A percentile compares a stretch with the other conserved stretches of the same genome.
Conservation (phyloP, 2,329 filamentous ascomycete genomes). For the Lithohypha guttulata region DNA sequence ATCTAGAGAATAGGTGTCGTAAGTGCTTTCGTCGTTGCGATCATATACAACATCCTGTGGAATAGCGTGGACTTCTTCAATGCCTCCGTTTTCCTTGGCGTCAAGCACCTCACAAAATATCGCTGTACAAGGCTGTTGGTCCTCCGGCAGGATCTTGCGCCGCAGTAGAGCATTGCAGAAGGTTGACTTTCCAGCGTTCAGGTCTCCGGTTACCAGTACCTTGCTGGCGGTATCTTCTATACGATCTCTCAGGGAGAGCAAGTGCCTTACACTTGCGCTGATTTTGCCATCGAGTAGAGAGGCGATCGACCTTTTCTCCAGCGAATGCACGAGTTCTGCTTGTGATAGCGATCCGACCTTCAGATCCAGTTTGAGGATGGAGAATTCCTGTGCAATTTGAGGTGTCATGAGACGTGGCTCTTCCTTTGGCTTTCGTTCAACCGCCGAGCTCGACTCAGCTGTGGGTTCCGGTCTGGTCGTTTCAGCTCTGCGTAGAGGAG, state of each 20-base stretch:
- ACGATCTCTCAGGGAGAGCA: slow-evolving; percentile 74
- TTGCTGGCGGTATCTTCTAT: slow-evolving; percentile 98
- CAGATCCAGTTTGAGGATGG: slow-evolving; percentile 84
- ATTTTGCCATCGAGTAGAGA: slow-evolving; percentile 89
- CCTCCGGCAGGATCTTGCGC: slow-evolving; percentile 85
- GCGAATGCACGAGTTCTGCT: slow-evolving; percentile 80
- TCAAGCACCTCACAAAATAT: slow-evolving; percentile 98
- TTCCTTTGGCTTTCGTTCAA: slow-evolving; percentile 48
- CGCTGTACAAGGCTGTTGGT: slow-evolving; percentile 94
- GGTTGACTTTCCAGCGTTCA: slow-evolving; percentile 96
- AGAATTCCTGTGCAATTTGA: slow-evolving; percentile 92
- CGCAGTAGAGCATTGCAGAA: slow-evolving; percentile 96
- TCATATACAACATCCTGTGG: slow-evolving; percentile 72
- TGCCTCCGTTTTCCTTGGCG: slow-evolving; percentile 73
- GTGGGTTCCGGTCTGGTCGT: slow-evolving; percentile 54
- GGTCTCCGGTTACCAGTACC: slow-evolving; percentile 85
- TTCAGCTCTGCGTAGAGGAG: slow-evolving; percentile 56
- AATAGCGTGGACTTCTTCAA: slow-evolving; percentile 94
- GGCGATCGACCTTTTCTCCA: slow-evolving; percentile 86
- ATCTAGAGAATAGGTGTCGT: slow-evolving; percentile 68
- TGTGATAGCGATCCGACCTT: slow-evolving; percentile 82
- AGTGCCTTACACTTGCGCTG: slow-evolving; percentile 81
- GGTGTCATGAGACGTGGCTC: slow-evolving; percentile 82
- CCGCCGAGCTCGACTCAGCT: slow-evolving; percentile 62
- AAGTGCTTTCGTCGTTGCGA: slow-evolving; percentile 85